phyloP scores from a whole-genome alignment of 2,329 filamentous ascomycete genomes.

The Hortaea sp. region DNA sequence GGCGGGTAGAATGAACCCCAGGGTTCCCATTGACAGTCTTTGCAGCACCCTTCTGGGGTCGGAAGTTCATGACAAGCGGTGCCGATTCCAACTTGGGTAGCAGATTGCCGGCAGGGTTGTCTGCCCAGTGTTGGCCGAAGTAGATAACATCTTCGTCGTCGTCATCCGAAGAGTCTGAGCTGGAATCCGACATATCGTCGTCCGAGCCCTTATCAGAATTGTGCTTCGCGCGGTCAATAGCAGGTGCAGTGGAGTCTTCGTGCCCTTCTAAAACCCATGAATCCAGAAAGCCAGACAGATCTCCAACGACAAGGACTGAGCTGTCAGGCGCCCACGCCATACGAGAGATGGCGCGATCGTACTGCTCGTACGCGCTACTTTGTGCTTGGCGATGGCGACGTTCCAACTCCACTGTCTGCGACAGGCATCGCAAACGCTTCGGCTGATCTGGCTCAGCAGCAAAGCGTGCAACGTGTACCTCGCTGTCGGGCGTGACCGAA shows the following conservation, averaged over 20 bases:
- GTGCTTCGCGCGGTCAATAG: constrained; percentile 26
- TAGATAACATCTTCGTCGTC: constrained; percentile 40
- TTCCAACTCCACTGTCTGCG: constrained; percentile 29
- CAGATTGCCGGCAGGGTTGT: constrained; percentile 51
- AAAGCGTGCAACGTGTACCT: constrained; percentile 38
- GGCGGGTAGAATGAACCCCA: constrained; percentile 39
- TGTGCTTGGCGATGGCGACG: constrained; percentile 24
- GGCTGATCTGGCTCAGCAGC: constrained; percentile 32
- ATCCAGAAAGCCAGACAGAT: constrained; percentile 77
- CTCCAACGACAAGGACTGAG: constrained; percentile 65
- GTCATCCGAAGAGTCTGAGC: constrained; percentile 31
- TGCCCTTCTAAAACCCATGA: constrained; percentile 65
- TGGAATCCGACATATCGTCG: constrained; percentile 23
- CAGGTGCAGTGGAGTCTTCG: constrained; percentile 38
- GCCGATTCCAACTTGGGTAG: constrained; percentile 36
- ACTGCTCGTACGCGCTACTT: constrained; percentile 47
- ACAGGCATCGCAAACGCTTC: constrained; percentile 29
- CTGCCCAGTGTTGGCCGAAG: constrained; percentile 59
- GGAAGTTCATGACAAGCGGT: constrained; percentile 38
- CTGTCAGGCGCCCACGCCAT: constrained; percentile 72
- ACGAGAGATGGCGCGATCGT: constrained; percentile 66
- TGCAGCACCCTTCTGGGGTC: constrained; percentile 25
- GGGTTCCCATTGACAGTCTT: constrained; percentile 33
- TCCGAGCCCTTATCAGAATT: constrained; percentile 19
- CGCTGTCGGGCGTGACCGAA: constrained; percentile 37